phyloP scores from a whole-genome alignment of 2,329 filamentous ascomycete species.

The Nemania diffusa region DNA sequence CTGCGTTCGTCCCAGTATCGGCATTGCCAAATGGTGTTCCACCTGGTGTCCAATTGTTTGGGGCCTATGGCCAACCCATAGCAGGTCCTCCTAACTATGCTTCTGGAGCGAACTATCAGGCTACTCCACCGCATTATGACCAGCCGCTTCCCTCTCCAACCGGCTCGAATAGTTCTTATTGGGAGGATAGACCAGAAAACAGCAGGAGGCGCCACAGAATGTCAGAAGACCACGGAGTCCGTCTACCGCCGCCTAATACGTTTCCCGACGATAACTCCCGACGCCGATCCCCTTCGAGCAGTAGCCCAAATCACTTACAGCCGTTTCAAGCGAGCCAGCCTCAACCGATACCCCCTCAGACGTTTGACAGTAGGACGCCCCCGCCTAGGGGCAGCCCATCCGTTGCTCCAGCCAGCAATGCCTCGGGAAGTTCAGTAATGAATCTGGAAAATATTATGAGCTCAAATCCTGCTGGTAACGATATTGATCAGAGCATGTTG shows the following conservation, averaged over 20 bases:
- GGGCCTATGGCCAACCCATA: slow-evolving; percentile 67
- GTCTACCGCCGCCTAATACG: slow-evolving; percentile 58
- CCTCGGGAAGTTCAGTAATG: slow-evolving; percentile 61
- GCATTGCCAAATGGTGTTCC: slow-evolving; percentile 68
- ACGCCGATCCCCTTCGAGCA: slow-evolving; percentile 63
- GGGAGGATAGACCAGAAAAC: slow-evolving; percentile 50
- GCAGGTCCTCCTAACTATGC: slow-evolving; percentile 46
- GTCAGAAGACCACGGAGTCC: slow-evolving; percentile 53
- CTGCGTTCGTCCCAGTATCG: slow-evolving; percentile 68
- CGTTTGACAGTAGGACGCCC: slow-evolving; percentile 53
- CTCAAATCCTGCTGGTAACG: slow-evolving; percentile 53
- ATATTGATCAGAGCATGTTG: slow-evolving; percentile 67
- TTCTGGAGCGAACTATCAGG: slow-evolving; percentile 37
- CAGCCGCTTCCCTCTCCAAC: slow-evolving; percentile 53
- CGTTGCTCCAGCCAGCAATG: slow-evolving; percentile 41
- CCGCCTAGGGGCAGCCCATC: slow-evolving; percentile 56
- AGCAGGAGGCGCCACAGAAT: slow-evolving; percentile 52
- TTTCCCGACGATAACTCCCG: slow-evolving; percentile 61
- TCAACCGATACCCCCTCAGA: slow-evolving; percentile 42
- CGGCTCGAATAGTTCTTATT: slow-evolving; percentile 50
- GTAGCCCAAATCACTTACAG: slow-evolving; percentile 58
- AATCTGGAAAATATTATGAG: slow-evolving; percentile 64
- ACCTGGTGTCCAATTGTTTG: slow-evolving; percentile 66
- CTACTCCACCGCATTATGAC: slow-evolving; percentile 43
- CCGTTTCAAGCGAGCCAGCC: slow-evolving; percentile 51